Evolutionary conservation across 257 asterid species (phyloP).

Genomic region (Cynanchum wilfordii): DNA sequence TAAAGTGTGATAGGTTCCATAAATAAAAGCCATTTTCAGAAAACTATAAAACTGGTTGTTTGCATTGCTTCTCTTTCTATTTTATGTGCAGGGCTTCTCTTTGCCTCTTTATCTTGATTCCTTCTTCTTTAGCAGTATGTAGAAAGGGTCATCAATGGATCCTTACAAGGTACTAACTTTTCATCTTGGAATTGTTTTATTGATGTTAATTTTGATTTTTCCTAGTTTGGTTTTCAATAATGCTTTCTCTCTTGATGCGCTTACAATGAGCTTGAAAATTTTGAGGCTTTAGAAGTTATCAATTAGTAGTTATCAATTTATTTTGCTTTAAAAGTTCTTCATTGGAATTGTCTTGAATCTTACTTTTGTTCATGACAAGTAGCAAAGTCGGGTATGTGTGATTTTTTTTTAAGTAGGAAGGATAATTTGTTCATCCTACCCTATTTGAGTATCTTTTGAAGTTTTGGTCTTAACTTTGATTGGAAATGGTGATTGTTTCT

Average conservation of each 20-base stretch:
- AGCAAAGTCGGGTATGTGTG: background rate
- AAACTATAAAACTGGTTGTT: conserved; percentile 1
- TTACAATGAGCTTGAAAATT: background rate
- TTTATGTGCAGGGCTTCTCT: background rate
- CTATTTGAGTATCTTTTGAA: no score
- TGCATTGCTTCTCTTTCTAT: conserved; percentile 5
- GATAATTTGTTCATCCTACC: background rate
- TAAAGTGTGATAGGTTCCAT: background rate
- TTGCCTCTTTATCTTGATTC: background rate
- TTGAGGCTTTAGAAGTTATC: background rate
- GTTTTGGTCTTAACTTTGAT: background rate
- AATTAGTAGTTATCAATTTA: no score
- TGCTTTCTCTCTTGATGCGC: background rate
- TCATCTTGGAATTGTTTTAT: background rate
- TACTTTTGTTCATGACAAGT: background rate
- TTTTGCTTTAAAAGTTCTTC: background rate
- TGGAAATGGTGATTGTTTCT: background rate
- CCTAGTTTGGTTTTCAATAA: background rate
- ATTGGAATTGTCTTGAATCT: background rate
- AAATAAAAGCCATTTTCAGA: background rate
- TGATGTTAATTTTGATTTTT: background rate
- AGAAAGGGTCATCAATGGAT: conserved; percentile 24
- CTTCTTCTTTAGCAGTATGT: background rate
- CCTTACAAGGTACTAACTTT: conserved; percentile 29
- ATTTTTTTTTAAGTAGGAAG: background rate